Conservation (phyloP, 441 rosid species). For the Kokia cookei region DNA sequence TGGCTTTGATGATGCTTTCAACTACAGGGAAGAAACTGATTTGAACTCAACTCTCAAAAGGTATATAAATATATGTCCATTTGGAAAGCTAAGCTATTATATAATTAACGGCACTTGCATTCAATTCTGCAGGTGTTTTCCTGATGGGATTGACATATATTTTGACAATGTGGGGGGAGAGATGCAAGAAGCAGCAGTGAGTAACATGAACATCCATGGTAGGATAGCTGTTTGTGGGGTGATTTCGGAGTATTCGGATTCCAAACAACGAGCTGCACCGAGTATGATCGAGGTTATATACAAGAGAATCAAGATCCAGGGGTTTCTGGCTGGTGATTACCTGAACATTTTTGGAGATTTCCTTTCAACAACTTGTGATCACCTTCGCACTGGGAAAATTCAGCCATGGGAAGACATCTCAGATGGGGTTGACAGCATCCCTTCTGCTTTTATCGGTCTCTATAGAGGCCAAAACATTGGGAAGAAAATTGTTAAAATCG, state of each 20-base stretch:
- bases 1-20: constrained; percentile 76
- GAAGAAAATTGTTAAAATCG: constrained; percentile 45
- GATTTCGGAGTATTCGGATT: constrained; percentile 40
- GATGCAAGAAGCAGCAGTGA: constrained; percentile 64
- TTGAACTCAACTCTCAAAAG: constrained; percentile 43
- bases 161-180: constrained; percentile 82
- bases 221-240: constrained; percentile 51
- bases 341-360: constrained; percentile 25
- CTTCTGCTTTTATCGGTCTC: constrained; percentile 38
- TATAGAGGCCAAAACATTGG: constrained; percentile 41
- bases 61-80: constrained; percentile 3
- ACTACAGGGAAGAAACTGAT: constrained; percentile 57
- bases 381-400: constrained; percentile 25
- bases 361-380: constrained; percentile 26
- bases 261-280: constrained; percentile 33
- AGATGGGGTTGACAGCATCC: constrained; percentile 40
- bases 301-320: constrained; percentile 48
- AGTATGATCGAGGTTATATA: constrained; percentile 35
- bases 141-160: constrained; percentile 67
- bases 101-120: background rate
- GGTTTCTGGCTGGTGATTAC: constrained; percentile 39
- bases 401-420: constrained; percentile 40
- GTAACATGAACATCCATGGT: constrained; percentile 52
- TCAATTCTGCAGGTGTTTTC: constrained; percentile 43
- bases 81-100: background rate